Evolutionary conservation across 768 basidiomycete genomes (phyloP).

Genomic region (Boletellus ananas): DNA sequence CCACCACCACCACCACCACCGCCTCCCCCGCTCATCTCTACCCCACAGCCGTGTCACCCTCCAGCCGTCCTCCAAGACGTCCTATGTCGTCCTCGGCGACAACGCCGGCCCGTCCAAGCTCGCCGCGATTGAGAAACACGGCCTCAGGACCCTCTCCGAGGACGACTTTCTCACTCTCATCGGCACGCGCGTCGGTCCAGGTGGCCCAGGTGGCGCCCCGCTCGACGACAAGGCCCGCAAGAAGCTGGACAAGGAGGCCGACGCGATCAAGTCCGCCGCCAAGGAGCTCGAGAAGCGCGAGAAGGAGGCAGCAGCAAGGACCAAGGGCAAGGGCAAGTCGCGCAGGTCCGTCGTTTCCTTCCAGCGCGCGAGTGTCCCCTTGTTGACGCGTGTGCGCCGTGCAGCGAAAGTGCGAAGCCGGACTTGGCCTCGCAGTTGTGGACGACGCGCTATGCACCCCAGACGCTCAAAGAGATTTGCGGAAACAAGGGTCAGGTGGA

Average conservation of each 20-base stretch:
- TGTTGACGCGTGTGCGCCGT: not conserved
- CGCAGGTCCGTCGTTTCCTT: slow-evolving; percentile 15
- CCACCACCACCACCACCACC: not conserved
- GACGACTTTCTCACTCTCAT: slow-evolving; percentile 87
- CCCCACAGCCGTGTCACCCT: slow-evolving; percentile 71
- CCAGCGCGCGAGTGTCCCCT: too few relatives aligned
- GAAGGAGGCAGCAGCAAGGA: slow-evolving; percentile 35
- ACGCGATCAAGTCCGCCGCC: slow-evolving; percentile 67
- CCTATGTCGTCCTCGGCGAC: slow-evolving; percentile 83
- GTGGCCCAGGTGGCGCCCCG: slow-evolving; percentile 29
- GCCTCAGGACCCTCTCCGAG: slow-evolving; percentile 72
- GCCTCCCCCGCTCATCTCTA: not conserved
- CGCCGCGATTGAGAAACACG: slow-evolving; percentile 79
- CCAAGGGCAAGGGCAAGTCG: slow-evolving; percentile 6
- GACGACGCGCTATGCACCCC: slow-evolving; percentile 95
- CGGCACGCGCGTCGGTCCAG: slow-evolving; percentile 56
- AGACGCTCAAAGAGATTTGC: slow-evolving; percentile 82
- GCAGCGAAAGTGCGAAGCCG: slow-evolving; percentile 29
- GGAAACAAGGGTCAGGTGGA: slow-evolving; percentile 94
- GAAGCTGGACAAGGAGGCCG: slow-evolving; percentile 76
- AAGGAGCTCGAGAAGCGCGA: slow-evolving; percentile 77
- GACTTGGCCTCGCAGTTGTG: slow-evolving; percentile 72
- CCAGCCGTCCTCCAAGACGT: slow-evolving; percentile 87
- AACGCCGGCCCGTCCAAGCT: slow-evolving; percentile 89
- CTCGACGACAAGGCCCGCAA: slow-evolving; percentile 79